Conservation (phyloP, 345 rosid species). For the Gossypium bickii region DNA sequence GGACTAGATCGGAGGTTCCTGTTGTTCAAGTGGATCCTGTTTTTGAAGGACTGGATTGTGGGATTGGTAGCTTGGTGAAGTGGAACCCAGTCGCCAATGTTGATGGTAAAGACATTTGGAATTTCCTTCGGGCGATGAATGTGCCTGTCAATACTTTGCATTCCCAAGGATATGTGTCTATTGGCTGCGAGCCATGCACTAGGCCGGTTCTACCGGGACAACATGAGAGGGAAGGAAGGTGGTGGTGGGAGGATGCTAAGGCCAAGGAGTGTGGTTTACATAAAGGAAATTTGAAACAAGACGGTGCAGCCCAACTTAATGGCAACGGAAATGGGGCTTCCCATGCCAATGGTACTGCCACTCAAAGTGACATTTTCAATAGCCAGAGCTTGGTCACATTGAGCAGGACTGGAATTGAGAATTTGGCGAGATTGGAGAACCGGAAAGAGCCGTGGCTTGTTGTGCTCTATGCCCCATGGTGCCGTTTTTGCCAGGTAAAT, state of each 20-base stretch:
- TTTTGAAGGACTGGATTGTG: conserved; percentile 87
- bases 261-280: conserved; percentile 98
- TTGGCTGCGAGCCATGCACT: conserved; percentile 98
- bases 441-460: conserved; percentile 83
- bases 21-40: conserved; percentile 88
- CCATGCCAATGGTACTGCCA: conserved; percentile 17
- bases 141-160: conserved; percentile 85
- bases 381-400: conserved; percentile 53
- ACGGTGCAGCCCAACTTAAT: conserved; percentile 26
- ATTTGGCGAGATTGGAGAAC: conserved; percentile 55
- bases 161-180: conserved; percentile 71
- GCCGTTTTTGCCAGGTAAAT: conserved; percentile 79
- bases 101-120: conserved; percentile 73
- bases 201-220: conserved; percentile 93
- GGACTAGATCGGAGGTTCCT: conserved; percentile 81
- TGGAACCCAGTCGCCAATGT: conserved; percentile 95
- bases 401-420: conserved; percentile 76
- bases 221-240: conserved; percentile 98
- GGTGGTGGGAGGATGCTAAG: conserved; percentile 99
- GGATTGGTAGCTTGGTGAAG: conserved; percentile 83
- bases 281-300: conserved; percentile 74
- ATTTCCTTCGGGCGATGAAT: conserved; percentile 73
- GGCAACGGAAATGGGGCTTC: conserved; percentile 39
- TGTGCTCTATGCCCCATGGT: conserved; percentile 97
- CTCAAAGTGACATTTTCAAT: conserved; percentile 57